These are phyloP conservation scores for Septoria petroselini DNA, from an alignment of 2,329 filamentous ascomycete genomes.

Conservation along the genomic window DNA sequence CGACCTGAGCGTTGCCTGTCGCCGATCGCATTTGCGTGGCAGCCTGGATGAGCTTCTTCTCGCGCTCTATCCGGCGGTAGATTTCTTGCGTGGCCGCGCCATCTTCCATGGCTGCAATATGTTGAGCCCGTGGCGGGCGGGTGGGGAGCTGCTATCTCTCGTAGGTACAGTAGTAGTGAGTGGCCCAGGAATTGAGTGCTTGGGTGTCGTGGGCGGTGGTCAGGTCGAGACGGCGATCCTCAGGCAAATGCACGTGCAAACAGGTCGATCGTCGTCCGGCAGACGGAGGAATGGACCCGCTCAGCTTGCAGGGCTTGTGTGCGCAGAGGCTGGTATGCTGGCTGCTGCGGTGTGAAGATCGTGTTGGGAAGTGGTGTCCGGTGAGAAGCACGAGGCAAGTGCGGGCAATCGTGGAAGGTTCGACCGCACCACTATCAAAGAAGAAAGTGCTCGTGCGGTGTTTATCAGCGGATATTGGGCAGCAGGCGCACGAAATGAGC, in stretches of 20 bases:
- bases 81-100: constrained; percentile 72
- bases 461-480: neutral
- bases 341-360: neutral
- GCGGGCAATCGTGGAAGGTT: neutral
- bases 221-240: constrained; percentile 1
- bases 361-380: neutral
- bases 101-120: constrained; percentile 53
- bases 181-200: too few species aligned
- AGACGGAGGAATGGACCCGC: constrained; percentile 1
- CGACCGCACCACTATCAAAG: neutral
- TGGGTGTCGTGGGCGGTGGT: constrained; percentile 2
- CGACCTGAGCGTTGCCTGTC: constrained; percentile 88
- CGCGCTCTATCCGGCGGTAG: constrained; percentile 94
- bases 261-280: constrained; percentile 3
- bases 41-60: constrained; percentile 90
- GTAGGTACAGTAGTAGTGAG: too few species aligned
- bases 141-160: constrained; percentile 10
- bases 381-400: neutral
- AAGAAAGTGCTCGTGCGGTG: neutral
- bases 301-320: constrained; percentile 3
- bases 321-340: constrained; percentile 1
- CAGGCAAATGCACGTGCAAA: constrained; percentile 19
- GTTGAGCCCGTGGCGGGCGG: constrained; percentile 20
- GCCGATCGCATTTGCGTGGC: constrained; percentile 94
- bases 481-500: too few species aligned